Base-by-base conservation (phyloP, 2,329 filamentous ascomycete genomes). In the Cordyceps tenuipes region DNA sequence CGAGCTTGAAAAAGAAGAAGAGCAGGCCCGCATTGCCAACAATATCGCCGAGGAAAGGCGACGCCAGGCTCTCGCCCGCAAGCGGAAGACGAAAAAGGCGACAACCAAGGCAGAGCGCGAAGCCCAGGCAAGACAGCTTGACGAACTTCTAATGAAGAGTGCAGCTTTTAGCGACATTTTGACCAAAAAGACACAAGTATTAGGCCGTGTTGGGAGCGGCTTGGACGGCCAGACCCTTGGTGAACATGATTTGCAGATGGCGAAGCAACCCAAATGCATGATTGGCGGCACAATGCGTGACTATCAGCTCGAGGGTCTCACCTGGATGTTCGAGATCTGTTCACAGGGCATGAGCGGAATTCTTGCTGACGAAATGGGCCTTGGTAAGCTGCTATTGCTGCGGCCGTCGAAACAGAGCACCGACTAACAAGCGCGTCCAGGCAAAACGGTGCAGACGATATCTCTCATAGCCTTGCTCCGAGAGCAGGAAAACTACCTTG, bases 391-490 rank as follows among this genome's bases (percentile, higher is more conserved):
- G 39, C 13, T 2, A 6, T 5, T 17, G 7, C 13, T 36, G 15
- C 10, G n/a, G 5, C 17, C 7, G n/a, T 5, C 29, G 57, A 9
- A 12, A 29, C 6, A 44, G 6, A 12, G 19, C 39, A 5, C 13
- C 10, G 8, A 44, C 63, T 67, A 19, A 67, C 63, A 1, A 13
- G 2, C 0, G 29, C 29, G 29, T 5, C 1, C 44, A 83, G 90
- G 91, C 5, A 97, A 97, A 77, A 97, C 92, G 0, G 84, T 97
- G 0, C 92, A 97, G 69, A 91, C 91, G 0, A 96, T 97, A 44
- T 87, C 91, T 0, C 81, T 96, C 63, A 86, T 96, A 44, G 93
- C 93, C 0, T 85, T 96, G 62, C 77, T 97, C 15, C 86, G 93
- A 65, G 92, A 97, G 67, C 88, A 93, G 65, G 90, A 93, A 52